Percentiles rank a stretch among this genome's conserved stretches.
Evolutionary conservation across 768 basidiomycete genomes (phyloP).

Genomic region (Dacryopinax primogenitus): DNA sequence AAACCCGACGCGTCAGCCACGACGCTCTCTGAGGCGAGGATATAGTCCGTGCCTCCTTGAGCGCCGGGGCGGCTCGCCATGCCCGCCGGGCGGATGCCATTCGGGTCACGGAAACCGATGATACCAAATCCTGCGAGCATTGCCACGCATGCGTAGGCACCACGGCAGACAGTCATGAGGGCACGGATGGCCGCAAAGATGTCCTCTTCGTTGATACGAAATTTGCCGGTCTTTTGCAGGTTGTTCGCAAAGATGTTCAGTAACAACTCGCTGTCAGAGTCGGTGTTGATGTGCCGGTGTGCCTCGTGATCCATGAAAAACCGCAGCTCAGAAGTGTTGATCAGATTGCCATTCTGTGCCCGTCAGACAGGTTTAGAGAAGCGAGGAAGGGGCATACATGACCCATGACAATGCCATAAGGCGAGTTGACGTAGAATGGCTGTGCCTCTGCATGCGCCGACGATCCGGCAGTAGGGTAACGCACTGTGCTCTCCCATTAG

Average conservation of each 20-base stretch:
- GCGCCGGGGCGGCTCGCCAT: conserved; percentile 51
- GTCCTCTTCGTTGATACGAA: conserved; percentile 98
- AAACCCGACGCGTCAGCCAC: conserved; percentile 92
- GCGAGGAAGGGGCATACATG: conserved; percentile 48
- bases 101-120: conserved; percentile 95
- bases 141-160: conserved; percentile 94
- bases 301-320: conserved; percentile 91
- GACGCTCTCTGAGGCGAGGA: conserved; percentile 90
- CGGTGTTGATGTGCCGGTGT: conserved; percentile 97
- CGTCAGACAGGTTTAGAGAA: background rate
- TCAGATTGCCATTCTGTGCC: conserved; percentile 87
- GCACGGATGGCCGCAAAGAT: conserved; percentile 89
- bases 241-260: conserved; percentile 97
- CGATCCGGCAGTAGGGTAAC: conserved; percentile 96
- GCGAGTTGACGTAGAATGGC: conserved; percentile 99
- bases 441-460: conserved; percentile 96
- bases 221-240: conserved; percentile 95
- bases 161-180: conserved; percentile 75
- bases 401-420: conserved; percentile 95
- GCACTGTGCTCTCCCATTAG: conserved; percentile 41
- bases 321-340: conserved; percentile 77
- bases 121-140: conserved; percentile 99
- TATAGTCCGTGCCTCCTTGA: conserved; percentile 59
- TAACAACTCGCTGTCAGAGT: conserved; percentile 92
- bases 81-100: conserved; percentile 89